These are phyloP conservation scores for Colletotrichum kahawae DNA, from an alignment of 2,329 filamentous ascomycete species.

Conservation along the genomic window DNA sequence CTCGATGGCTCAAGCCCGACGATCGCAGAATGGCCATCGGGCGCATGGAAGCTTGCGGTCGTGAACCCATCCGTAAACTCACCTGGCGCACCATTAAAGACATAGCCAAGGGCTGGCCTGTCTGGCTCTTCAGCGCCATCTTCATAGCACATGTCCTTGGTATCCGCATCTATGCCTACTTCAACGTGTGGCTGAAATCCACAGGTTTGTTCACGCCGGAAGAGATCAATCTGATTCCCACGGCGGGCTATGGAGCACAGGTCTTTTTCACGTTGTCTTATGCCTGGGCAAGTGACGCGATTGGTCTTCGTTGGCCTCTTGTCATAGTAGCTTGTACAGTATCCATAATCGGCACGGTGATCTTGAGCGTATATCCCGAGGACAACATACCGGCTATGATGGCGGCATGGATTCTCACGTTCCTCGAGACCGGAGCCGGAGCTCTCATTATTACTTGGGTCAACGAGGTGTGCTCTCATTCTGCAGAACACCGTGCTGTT, in stretches of 20 bases:
- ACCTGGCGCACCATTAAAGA: constrained; percentile 30
- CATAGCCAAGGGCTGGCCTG: constrained; percentile 33
- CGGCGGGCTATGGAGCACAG: constrained; percentile 28
- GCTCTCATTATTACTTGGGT: constrained; percentile 49
- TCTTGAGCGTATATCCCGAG: constrained; percentile 38
- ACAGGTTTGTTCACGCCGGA: constrained; percentile 27
- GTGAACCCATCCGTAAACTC: constrained; percentile 34
- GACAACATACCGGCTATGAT: constrained; percentile 38
- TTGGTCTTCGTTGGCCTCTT: constrained; percentile 58
- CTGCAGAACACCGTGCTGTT: constrained; percentile 53
- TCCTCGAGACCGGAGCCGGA: constrained; percentile 37
- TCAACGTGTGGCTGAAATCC: constrained; percentile 37
- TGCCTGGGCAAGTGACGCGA: constrained; percentile 57
- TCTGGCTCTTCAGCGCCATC: constrained; percentile 37
- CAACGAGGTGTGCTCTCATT: constrained; percentile 48
- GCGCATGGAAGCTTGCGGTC: constrained; percentile 34
- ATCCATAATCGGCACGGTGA: constrained; percentile 36
- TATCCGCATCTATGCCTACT: constrained; percentile 40
- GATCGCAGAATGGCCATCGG: constrained; percentile 32
- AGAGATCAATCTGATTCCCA: constrained; percentile 26
- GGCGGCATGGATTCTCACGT: constrained; percentile 40
- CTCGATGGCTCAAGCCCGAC: constrained; percentile 30
- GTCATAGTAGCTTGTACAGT: constrained; percentile 52
- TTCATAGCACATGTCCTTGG: constrained; percentile 38
- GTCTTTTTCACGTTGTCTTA: constrained; percentile 57